Percentiles rank a stretch among this genome's conserved stretches.
Conservation (phyloP, 1,284 basidiomycete species). For the Cutaneotrichosporon sp. region DNA sequence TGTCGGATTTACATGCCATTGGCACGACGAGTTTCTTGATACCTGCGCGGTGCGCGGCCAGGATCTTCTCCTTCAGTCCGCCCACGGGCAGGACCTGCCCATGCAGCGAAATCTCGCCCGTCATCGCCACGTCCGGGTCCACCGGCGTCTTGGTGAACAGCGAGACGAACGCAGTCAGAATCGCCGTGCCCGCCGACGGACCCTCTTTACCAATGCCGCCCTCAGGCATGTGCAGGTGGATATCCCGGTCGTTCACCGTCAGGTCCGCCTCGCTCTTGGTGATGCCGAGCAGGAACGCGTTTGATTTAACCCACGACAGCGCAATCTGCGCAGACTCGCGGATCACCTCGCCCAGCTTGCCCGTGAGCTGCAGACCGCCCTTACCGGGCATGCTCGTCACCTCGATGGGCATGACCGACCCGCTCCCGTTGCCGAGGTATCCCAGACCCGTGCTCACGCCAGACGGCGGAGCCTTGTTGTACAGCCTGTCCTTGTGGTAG, state of each 20-base stretch:
- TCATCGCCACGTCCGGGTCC: slow-evolving; percentile 87
- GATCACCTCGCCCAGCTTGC: slow-evolving; percentile 97
- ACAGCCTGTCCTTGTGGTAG: slow-evolving; percentile 93
- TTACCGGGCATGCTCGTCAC: slow-evolving; percentile 91
- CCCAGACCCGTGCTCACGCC: slow-evolving; percentile 93
- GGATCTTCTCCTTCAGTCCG: slow-evolving; percentile 90
- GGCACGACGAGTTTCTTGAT: slow-evolving; percentile 84
- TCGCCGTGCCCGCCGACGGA: slow-evolving; percentile 90
- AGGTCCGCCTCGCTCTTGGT: slow-evolving; percentile 65
- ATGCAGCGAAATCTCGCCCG: slow-evolving; percentile 86
- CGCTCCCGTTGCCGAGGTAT: slow-evolving; percentile 92
- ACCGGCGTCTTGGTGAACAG: slow-evolving; percentile 79
- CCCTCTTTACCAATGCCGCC: slow-evolving; percentile 98
- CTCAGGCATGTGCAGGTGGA: slow-evolving; percentile 94
- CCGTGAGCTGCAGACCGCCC: slow-evolving; percentile 81
- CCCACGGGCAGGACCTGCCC: slow-evolving; percentile 91
- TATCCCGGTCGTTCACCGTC: slow-evolving; percentile 74
- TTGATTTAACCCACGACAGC: slow-evolving; percentile 85
- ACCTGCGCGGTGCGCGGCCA: slow-evolving; percentile 87
- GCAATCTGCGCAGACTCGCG: slow-evolving; percentile 92
- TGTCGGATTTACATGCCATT: slow-evolving; percentile 78
- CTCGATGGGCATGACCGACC: slow-evolving; percentile 96
- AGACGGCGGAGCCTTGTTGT: slow-evolving; percentile 71
- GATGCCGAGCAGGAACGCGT: slow-evolving; percentile 83
- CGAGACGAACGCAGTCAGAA: slow-evolving; percentile 83